Base-by-base conservation (phyloP, 139 green algal species). In the Auxenochlorella pyrenoidosa region DNA sequence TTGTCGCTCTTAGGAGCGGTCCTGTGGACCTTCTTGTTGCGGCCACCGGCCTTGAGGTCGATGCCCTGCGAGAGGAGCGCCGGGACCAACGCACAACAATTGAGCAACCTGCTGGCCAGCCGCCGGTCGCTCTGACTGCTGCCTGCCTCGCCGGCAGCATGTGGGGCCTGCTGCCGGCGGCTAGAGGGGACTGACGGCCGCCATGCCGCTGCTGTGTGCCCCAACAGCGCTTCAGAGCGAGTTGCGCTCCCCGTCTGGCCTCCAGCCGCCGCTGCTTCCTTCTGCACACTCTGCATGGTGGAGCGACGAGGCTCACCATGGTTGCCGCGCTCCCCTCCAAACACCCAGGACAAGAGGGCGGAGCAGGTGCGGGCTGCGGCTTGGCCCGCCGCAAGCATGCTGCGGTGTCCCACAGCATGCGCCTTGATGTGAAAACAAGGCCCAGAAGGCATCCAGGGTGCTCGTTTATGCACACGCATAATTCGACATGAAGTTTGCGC, bases 1-100 rank as follows among this genome's bases (percentile, higher is more conserved):
- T 99, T 99, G 70, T 99, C 93, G 85, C 91, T 96, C 95, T 99
- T 99, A 34, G 97, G 97, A 38, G 97, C 97, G 41, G 93, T 96
- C 79, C 98, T 91, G 71, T 94, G 88, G 51, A 92, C 94, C 91
- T 96, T 97, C 92, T 99, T 99, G 93, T 96, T 98, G 80, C 97
- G 95, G 84, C 98, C 98, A 86, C 98, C 98, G 82, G 98, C 97
- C 36, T 95, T 95, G 66, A 99, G 86, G 93, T 99, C 98, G 92
- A 99, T 98, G 94, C 97, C 98, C 98, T 99, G 93, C 85, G 43
- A 63, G 16, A 38, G 24, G 21, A 60, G 60, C 40, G 40, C 10
- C 40, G 18, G 26, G 15, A 43, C n/a, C 30, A 54, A 30, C 36
- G 75, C 28, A 24, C 54, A 63, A 24, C 18, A 26, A 80, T 80